Conservation (phyloP, 768 basidiomycete genomes). For the Gymnopilus dilepis region DNA sequence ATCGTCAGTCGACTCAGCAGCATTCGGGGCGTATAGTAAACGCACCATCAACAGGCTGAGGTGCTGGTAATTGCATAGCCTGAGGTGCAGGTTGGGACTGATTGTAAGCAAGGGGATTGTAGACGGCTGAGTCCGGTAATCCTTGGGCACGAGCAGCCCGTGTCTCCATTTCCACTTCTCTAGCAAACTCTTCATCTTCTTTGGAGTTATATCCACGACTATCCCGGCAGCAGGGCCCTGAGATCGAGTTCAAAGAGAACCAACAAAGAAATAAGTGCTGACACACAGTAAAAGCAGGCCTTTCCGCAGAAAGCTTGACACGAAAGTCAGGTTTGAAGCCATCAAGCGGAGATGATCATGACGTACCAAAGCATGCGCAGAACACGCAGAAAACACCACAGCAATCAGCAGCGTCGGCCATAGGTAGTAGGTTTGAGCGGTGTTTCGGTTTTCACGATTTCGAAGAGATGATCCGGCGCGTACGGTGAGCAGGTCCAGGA, state of each 20-base stretch:
- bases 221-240: conserved; percentile 9
- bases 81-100: not conserved
- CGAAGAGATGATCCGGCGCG: not conserved
- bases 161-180: conserved; percentile 12
- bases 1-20: not conserved
- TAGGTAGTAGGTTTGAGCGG: conserved; percentile 13
- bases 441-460: not conserved
- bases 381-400: conserved; percentile 30
- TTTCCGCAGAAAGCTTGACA: conserved; percentile 19
- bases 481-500: not conserved
- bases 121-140: not conserved
- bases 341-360: too few species aligned
- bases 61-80: not conserved
- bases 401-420: conserved; percentile 31
- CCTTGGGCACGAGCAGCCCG: conserved; percentile 1
- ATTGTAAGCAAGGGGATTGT: not conserved
- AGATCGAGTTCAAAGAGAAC: too few species aligned
- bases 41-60: not conserved
- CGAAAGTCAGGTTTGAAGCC: not conserved
- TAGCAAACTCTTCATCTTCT: conserved; percentile 13
- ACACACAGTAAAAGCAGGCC: conserved; percentile 19
- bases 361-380: conserved; percentile 28
- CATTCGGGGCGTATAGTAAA: not conserved
- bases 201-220: not conserved
- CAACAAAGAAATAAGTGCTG: too few species aligned